Base-by-base conservation (phyloP, 331 rosid species). In the Saraca asoca region DNA sequence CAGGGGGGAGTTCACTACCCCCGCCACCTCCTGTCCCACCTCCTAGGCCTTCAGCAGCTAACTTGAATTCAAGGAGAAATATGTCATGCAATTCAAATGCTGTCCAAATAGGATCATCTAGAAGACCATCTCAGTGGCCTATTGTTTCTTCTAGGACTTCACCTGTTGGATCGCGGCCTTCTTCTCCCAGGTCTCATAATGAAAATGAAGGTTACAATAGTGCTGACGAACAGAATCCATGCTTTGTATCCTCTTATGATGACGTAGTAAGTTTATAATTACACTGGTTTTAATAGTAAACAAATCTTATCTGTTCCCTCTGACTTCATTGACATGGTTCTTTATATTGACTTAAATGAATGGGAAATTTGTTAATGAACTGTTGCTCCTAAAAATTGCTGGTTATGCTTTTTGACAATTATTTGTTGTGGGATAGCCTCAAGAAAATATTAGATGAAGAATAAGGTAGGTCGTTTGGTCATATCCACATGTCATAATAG, bases 11-110 rank as follows among this genome's bases (percentile, higher is more conserved):
- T 64, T 78, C 96, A 12, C 78, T 79, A 42, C 96, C 98, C 7
- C 96, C 96, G 0, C 96, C 98, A 0, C 98, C 98, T 35, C 98
- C 96, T 18, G 93, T 87, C 75, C 98, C 98, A 18, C 98, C 98
- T 13, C 89, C 88, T 0, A 89, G 79, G 71, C 88, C 88, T 64
- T 76, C 80, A 1, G 72, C 71, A 4, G 54, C 73, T 64, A 89
- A 76, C 83, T 69, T 83, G 16, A 87, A 65, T 76, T 42, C 81
- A 2, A 80, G 89, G 84, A 87, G 89, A 70, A 64, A 10, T 64
- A 75, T 64, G 43, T 57, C 87, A 0, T 85, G 87, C 63, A 78
- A 73, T 79, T 78, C 88, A 29, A 87, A 73, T 80, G 66, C 90
- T 3, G 66, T 62, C 16, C 63, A 69, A 12, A 78, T 72, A 19